phyloP scores from a whole-genome alignment of 257 asterid species.

The Solanum habrochaites region DNA sequence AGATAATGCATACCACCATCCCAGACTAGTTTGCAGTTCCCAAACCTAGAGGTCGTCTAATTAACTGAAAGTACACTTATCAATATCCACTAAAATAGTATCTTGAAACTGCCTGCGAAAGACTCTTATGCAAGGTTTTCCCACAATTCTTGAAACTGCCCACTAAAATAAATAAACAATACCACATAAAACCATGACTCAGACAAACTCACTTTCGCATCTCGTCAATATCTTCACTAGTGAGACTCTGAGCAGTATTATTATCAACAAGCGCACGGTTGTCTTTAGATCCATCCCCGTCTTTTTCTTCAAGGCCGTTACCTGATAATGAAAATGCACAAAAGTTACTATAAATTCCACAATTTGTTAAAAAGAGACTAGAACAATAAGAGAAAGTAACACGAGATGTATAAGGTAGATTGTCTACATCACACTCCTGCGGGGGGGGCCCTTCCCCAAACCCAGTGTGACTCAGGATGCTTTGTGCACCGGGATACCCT shows the following conservation, averaged over 20 bases:
- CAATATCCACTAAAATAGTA: background rate
- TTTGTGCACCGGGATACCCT: background rate
- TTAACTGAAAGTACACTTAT: background rate
- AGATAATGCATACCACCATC: background rate
- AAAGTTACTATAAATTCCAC: conserved; percentile 4
- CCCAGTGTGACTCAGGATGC: background rate
- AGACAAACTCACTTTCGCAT: conserved; percentile 47
- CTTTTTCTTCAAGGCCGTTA: conserved; percentile 29
- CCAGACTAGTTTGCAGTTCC: background rate
- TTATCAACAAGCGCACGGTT: conserved; percentile 79
- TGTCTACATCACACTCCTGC: background rate
- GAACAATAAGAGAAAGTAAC: background rate
- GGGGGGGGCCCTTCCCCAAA: background rate
- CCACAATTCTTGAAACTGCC: background rate
- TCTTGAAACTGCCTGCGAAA: background rate
- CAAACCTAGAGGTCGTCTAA: background rate
- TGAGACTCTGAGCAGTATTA: conserved; percentile 82
- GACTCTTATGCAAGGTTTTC: background rate
- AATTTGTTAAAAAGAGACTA: background rate
- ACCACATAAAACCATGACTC: background rate
- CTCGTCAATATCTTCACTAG: conserved; percentile 71
- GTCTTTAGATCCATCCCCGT: conserved; percentile 51
- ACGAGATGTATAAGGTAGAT: background rate
- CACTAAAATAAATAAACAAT: background rate
- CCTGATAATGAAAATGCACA: conserved; percentile 25